Conservation (phyloP, 352 stramenopile genomes). For the Blastocystis sp. region DNA sequence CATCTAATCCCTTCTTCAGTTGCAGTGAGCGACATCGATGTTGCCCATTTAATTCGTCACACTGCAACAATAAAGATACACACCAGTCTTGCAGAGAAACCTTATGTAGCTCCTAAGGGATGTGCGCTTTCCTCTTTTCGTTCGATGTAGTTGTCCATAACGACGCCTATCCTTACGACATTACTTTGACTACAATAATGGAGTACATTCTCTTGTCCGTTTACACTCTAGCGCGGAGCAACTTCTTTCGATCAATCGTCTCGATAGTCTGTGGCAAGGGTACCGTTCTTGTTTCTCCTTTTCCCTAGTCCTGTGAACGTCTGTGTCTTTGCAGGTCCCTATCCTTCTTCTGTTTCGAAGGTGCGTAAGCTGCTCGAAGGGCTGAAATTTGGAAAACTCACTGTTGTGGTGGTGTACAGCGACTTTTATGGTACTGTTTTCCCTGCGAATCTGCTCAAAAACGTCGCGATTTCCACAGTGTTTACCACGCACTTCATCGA, state of each 20-base stretch:
- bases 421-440: not conserved
- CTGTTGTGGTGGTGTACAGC: not conserved
- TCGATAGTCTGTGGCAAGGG: not conserved
- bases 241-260: not conserved
- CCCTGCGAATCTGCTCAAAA: slow-evolving; percentile 11
- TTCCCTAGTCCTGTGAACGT: not conserved
- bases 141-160: slow-evolving; percentile 31
- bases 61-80: not conserved
- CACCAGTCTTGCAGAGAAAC: not conserved
- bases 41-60: not conserved
- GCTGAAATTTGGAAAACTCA: not conserved
- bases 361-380: not conserved
- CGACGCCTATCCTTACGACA: slow-evolving; percentile 40
- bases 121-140: not conserved
- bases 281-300: not conserved
- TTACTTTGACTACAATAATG: not conserved
- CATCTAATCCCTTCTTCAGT: not conserved
- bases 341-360: not conserved
- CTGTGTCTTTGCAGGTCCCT: slow-evolving; percentile 26
- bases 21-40: not conserved
- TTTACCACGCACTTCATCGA: slow-evolving; percentile 50
- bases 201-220: not conserved
- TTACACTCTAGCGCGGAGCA: not conserved
- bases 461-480: slow-evolving; percentile 33
- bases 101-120: not conserved